Percentiles rank a stretch among this genome's conserved stretches.
Evolutionary conservation across 2,329 filamentous ascomycete genomes (phyloP).

Genomic region (Penicillium sp.): DNA sequence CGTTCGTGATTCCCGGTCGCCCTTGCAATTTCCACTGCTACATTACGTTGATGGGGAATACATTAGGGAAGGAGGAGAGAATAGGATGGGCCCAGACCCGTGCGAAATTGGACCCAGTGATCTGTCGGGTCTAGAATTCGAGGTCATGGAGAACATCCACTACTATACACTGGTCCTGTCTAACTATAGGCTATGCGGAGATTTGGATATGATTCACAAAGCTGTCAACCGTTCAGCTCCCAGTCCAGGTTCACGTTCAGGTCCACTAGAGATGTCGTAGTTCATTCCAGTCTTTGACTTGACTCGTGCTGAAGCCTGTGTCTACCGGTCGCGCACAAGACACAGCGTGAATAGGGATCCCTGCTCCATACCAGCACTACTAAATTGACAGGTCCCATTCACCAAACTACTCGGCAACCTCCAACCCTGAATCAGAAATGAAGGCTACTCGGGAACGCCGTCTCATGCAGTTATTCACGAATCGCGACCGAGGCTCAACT

Average conservation of each 20-base stretch:
- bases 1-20: constrained; percentile 8
- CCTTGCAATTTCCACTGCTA: neutral
- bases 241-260: neutral
- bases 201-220: neutral
- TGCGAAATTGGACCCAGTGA: constrained; percentile 14
- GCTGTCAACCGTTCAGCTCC: neutral
- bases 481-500: constrained; percentile 1
- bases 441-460: neutral
- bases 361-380: neutral
- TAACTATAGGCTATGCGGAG: neutral
- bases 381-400: neutral
- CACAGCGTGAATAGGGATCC: neutral
- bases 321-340: neutral
- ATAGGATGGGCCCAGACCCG: constrained; percentile 5
- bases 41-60: neutral
- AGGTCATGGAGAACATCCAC: neutral
- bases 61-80: neutral
- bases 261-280: neutral
- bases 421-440: neutral
- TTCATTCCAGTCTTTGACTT: neutral
- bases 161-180: no score
- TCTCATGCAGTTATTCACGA: neutral
- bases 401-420: neutral
- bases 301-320: neutral
- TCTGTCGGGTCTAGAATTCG: constrained; percentile 14